Evolutionary conservation across 1,284 basidiomycete species (phyloP).

Genomic region (Sporisorium scitamineum): DNA sequence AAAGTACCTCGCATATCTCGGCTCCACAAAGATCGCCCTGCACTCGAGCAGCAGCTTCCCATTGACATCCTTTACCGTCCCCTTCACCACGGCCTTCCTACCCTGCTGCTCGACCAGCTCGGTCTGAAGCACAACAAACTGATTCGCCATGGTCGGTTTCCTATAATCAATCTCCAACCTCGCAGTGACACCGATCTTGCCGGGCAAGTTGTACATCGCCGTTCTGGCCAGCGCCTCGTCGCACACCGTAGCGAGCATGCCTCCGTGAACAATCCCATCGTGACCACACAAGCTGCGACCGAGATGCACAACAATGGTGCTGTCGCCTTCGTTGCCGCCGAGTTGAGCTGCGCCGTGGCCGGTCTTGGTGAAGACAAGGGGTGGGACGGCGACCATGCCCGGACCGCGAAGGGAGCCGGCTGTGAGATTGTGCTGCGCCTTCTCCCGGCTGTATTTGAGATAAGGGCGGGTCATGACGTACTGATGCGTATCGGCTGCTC

Average conservation of each 20-base stretch:
- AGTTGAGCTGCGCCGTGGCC: constrained; percentile 46
- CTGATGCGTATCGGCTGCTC: constrained; percentile 45
- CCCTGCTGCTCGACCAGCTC: constrained; percentile 77
- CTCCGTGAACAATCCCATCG: constrained; percentile 93
- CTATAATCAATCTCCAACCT: constrained; percentile 68
- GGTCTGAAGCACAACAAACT: constrained; percentile 76
- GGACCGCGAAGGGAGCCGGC: constrained; percentile 86
- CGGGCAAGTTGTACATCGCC: constrained; percentile 75
- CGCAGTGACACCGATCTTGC: constrained; percentile 92
- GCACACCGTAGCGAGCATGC: constrained; percentile 86
- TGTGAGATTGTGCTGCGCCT: constrained; percentile 82
- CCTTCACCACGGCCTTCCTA: constrained; percentile 81
- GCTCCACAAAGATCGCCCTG: constrained; percentile 82
- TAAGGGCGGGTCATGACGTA: constrained; percentile 76
- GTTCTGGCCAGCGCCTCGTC: constrained; percentile 87
- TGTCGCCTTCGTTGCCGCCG: constrained; percentile 64
- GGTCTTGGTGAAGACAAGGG: constrained; percentile 65
- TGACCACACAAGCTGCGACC: constrained; percentile 87
- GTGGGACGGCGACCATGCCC: constrained; percentile 61
- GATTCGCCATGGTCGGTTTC: constrained; percentile 68
- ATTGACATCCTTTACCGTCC: constrained; percentile 79
- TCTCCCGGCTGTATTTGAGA: constrained; percentile 76
- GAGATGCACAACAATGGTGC: constrained; percentile 78
- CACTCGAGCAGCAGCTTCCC: constrained; percentile 87
- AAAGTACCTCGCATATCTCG: constrained; percentile 79